Evolutionary conservation across 2,329 filamentous ascomycete species (phyloP).

Genomic region (Dactylellina haptotyla): DNA sequence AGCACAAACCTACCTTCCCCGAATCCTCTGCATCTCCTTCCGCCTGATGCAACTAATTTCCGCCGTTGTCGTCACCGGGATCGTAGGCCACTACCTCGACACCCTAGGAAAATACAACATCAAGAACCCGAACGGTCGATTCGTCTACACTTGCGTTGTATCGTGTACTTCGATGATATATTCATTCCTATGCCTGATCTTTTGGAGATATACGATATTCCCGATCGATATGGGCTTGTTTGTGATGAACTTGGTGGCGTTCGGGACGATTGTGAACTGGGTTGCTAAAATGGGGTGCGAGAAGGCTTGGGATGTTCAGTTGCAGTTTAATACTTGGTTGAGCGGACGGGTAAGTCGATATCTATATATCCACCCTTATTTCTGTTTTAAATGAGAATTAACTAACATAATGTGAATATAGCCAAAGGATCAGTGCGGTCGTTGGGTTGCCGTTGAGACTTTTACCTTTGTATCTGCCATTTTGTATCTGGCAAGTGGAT

Average conservation of each 20-base stretch:
- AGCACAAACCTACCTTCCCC: constrained; percentile 44
- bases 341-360: constrained; percentile 35
- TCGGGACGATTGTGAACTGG: constrained; percentile 45
- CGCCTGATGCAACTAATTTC: constrained; percentile 39
- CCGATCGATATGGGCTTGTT: constrained; percentile 42
- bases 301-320: constrained; percentile 44
- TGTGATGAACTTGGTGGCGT: constrained; percentile 39
- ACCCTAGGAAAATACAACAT: constrained; percentile 31
- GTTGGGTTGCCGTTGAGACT: constrained; percentile 50
- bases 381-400: too few species aligned
- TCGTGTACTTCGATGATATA: constrained; percentile 39
- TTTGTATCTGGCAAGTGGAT: constrained; percentile 33
- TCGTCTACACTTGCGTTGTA: constrained; percentile 37
- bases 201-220: constrained; percentile 46
- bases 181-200: constrained; percentile 36
- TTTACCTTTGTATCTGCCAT: constrained; percentile 46
- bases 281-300: constrained; percentile 35
- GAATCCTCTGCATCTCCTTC: constrained; percentile 26
- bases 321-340: constrained; percentile 41
- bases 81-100: constrained; percentile 49
- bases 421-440: constrained; percentile 45
- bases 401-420: not conserved
- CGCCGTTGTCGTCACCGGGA: constrained; percentile 41
- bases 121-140: constrained; percentile 24
- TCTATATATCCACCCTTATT: not conserved